Evolutionary conservation across 257 asterid species (phyloP).

Genomic region (Nicotiana tomentosiformis): DNA sequence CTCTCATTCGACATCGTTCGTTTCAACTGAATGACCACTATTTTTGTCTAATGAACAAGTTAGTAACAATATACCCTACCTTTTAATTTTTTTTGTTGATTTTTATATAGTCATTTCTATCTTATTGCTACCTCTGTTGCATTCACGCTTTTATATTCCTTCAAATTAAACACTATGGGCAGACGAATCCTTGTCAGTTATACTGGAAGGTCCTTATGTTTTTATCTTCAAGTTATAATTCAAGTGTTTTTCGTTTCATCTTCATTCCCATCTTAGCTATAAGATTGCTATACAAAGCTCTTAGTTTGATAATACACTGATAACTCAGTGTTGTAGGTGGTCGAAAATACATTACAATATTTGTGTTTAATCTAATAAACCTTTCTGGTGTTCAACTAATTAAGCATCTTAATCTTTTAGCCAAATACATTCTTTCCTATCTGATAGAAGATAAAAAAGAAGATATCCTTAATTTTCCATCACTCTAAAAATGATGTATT

Average conservation of each 20-base stretch:
- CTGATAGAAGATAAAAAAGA: no score
- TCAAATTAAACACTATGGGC: no score
- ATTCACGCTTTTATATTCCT: no score
- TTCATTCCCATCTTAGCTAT: neutral
- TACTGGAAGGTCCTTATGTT: conserved; percentile 40
- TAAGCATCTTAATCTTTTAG: neutral
- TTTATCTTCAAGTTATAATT: conserved; percentile 14
- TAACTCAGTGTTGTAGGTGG: neutral
- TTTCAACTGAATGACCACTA: no score
- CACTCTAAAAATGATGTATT: no score
- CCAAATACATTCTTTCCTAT: neutral
- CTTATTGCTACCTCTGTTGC: no score
- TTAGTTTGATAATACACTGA: neutral
- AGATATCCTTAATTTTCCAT: no score
- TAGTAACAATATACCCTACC: no score
- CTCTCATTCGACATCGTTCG: no score
- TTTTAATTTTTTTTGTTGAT: no score
- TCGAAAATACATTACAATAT: neutral
- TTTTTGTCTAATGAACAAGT: no score
- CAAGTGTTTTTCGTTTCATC: neutral
- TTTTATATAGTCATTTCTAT: no score
- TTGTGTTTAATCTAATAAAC: neutral
- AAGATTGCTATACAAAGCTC: neutral
- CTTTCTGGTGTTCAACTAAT: neutral
- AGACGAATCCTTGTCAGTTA: conserved; percentile 52